These are phyloP conservation scores for Fusarium paranaense DNA, from an alignment of 2,329 filamentous ascomycete genomes.

Conservation along the genomic window DNA sequence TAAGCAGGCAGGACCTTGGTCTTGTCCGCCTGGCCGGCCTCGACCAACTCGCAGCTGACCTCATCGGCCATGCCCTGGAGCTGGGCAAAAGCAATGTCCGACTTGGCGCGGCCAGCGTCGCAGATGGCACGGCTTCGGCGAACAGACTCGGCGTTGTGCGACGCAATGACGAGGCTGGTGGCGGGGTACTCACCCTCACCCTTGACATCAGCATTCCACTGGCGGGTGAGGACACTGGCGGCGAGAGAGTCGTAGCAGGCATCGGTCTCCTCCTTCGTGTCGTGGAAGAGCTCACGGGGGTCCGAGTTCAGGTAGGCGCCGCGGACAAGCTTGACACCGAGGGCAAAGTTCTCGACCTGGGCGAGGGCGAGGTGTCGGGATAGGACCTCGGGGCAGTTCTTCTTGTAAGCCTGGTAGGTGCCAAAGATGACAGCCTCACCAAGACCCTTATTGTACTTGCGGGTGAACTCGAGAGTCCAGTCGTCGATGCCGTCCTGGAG, in stretches of 20 bases:
- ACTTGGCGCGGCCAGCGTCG: conserved; percentile 56
- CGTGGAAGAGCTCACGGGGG: conserved; percentile 76
- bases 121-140: conserved; percentile 65
- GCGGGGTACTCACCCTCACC: conserved; percentile 63
- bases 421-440: conserved; percentile 80
- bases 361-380: conserved; percentile 70
- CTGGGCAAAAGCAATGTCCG: conserved; percentile 67
- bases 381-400: conserved; percentile 68
- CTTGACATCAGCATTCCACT: conserved; percentile 52
- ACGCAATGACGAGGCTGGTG: conserved; percentile 78
- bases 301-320: conserved; percentile 80
- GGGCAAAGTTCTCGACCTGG: conserved; percentile 68
- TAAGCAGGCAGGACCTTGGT: conserved; percentile 66
- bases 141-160: conserved; percentile 84
- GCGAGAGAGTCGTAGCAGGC: conserved; percentile 78
- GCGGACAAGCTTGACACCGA: conserved; percentile 81
- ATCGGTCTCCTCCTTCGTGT: conserved; percentile 79
- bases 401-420: conserved; percentile 84
- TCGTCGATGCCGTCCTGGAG: conserved; percentile 84
- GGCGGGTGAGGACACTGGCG: conserved; percentile 72
- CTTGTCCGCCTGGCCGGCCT: conserved; percentile 49
- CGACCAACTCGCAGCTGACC: conserved; percentile 74
- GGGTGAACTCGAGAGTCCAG: conserved; percentile 83
- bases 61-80: conserved; percentile 97
- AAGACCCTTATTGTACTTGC: conserved; percentile 76